phyloP scores from a whole-genome alignment of 1,284 basidiomycete genomes.

The Leccinum griseonigrum region DNA sequence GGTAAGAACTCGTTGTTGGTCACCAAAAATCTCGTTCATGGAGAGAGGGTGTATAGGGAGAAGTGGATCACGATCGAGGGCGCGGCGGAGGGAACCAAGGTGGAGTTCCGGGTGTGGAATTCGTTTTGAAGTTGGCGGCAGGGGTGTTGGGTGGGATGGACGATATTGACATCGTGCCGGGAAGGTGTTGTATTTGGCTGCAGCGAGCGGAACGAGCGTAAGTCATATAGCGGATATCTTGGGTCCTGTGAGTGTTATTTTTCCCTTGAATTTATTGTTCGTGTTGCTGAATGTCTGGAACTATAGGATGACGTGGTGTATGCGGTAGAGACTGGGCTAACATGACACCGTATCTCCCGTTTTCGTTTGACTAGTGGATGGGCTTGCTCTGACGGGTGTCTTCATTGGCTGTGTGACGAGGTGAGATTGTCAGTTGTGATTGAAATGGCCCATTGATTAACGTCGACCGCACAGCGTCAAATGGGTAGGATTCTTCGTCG shows the following conservation, averaged over 20 bases:
- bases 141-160: slow-evolving; percentile 97
- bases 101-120: slow-evolving; percentile 99
- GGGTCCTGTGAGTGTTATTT: slow-evolving; percentile 69
- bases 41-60: slow-evolving; percentile 98
- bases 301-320: slow-evolving; percentile 91
- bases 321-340: slow-evolving; percentile 55
- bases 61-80: slow-evolving; percentile 89
- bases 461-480: slow-evolving; percentile 67
- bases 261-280: slow-evolving; percentile 7
- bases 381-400: slow-evolving; percentile 87
- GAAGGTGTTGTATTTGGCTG: slow-evolving; percentile 96
- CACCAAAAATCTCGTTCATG: slow-evolving; percentile 96
- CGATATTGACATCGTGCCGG: slow-evolving; percentile 90
- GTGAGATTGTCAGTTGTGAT: slow-evolving; percentile 36
- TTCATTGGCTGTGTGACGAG: slow-evolving; percentile 96
- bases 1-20: slow-evolving; percentile 97
- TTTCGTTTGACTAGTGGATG: slow-evolving; percentile 95
- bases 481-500: slow-evolving; percentile 95
- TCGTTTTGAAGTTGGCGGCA: slow-evolving; percentile 99
- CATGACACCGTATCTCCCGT: slow-evolving; percentile 31
- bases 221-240: slow-evolving; percentile 99
- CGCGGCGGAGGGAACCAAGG: slow-evolving; percentile 80
- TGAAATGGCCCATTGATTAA: neutral
- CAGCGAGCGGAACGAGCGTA: slow-evolving; percentile 95
- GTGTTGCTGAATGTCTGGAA: slow-evolving; percentile 9